Conservation (phyloP, 164 flowering plant genomes). For the grape (Vitis vinifera) region ASM3070453v1 NC_081822.1:3719501-3720000, state of each 20-base stretch:
- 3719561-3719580: no score
- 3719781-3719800: slow-evolving; percentile 94
- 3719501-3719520: no score
- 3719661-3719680: no score
- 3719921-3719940: slow-evolving; percentile 45
- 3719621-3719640: no score
- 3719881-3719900: slow-evolving; percentile 87
- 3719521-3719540: no score
- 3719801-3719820: slow-evolving; percentile 98
- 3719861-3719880: slow-evolving; percentile 99
- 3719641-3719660: no score
- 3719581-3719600: no score
- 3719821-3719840: slow-evolving; percentile 95
- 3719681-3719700: neutral
- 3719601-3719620: no score
- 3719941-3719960: no score
- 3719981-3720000: no score
- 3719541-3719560: no score
- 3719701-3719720: neutral
- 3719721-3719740: neutral
- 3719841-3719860: slow-evolving; percentile 90
- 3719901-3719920: slow-evolving; percentile 94
- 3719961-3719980: no score
- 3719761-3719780: slow-evolving; percentile 31
- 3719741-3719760: neutral